Evolutionary conservation across 2,329 filamentous ascomycete species (phyloP).

Genomic region (Pseudogymnoascus sp.): DNA sequence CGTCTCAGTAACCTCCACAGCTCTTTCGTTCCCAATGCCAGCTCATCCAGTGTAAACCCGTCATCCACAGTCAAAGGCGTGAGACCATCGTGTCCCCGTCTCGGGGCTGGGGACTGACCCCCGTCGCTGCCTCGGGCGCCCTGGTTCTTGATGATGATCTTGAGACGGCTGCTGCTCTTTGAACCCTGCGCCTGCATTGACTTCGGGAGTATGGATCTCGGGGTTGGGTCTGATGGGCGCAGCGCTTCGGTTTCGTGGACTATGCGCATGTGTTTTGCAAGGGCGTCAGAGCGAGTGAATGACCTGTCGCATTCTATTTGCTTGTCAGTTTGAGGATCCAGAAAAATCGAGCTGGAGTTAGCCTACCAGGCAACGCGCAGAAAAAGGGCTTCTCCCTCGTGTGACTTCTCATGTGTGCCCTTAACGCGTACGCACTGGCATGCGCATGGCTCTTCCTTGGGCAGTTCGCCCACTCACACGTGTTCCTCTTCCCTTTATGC

Average conservation of each 20-base stretch:
- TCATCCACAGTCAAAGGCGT: conserved; percentile 43
- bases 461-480: conserved; percentile 96
- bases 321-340: neutral
- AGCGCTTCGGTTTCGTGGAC: conserved; percentile 95
- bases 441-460: conserved; percentile 82
- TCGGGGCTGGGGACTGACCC: conserved; percentile 24
- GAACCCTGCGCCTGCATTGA: conserved; percentile 40
- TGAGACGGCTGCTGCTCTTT: conserved; percentile 46
- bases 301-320: conserved; percentile 84
- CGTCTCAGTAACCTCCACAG: conserved; percentile 57
- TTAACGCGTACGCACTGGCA: conserved; percentile 89
- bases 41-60: conserved; percentile 60
- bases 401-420: conserved; percentile 96
- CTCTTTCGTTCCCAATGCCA: conserved; percentile 54
- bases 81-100: conserved; percentile 39
- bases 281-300: conserved; percentile 89
- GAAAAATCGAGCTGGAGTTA: neutral
- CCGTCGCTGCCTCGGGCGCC: conserved; percentile 53
- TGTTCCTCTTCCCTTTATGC: conserved; percentile 89
- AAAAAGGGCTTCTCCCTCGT: conserved; percentile 98
- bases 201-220: conserved; percentile 45
- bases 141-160: conserved; percentile 58
- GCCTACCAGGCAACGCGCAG: conserved; percentile 81
- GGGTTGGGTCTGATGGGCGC: conserved; percentile 68
- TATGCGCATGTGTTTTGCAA: conserved; percentile 97